These are phyloP conservation scores for Naganishia onofrii DNA, from an alignment of 768 basidiomycete species.

Conservation along the genomic window DNA sequence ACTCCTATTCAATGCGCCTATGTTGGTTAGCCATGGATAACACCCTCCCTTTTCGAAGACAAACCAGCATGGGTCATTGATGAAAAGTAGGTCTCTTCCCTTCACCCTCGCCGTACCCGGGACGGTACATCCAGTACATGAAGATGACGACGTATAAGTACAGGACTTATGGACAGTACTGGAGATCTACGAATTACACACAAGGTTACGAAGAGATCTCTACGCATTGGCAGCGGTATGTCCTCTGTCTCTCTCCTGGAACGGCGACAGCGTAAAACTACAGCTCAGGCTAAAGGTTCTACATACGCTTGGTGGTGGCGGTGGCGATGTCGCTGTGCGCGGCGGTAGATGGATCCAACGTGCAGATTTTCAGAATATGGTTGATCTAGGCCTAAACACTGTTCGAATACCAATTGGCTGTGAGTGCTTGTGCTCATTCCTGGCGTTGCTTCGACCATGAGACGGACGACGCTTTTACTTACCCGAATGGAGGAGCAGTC, in stretches of 20 bases:
- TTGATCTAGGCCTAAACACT: slow-evolving; percentile 44
- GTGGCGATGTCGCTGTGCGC: too few relatives aligned
- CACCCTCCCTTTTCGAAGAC: slow-evolving; percentile 43
- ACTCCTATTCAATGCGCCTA: background rate
- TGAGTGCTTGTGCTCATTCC: slow-evolving; percentile 29
- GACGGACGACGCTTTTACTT: background rate
- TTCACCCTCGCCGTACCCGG: too few relatives aligned
- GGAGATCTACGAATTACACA: slow-evolving; percentile 39
- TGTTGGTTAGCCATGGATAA: slow-evolving; percentile 47
- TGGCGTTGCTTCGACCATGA: background rate
- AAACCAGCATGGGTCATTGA: slow-evolving; percentile 51
- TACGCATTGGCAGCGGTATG: slow-evolving; percentile 25
- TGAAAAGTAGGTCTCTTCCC: slow-evolving; percentile 33
- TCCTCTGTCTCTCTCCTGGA: slow-evolving; percentile 21
- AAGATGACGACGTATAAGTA: too few relatives aligned
- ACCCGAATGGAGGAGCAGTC: slow-evolving; percentile 28
- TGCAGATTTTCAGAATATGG: slow-evolving; percentile 40
- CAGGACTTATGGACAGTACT: slow-evolving; percentile 42
- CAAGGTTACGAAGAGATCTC: slow-evolving; percentile 25
- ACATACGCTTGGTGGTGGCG: too few relatives aligned
- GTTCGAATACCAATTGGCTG: slow-evolving; percentile 50
- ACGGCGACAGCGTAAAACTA: too few relatives aligned
- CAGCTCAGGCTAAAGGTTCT: too few relatives aligned
- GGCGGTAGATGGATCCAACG: slow-evolving; percentile 44
- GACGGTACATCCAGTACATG: background rate